These are phyloP conservation scores for Chrysosphaeria jannelii DNA, from an alignment of 2,329 filamentous ascomycete species.

Conservation along the genomic window DNA sequence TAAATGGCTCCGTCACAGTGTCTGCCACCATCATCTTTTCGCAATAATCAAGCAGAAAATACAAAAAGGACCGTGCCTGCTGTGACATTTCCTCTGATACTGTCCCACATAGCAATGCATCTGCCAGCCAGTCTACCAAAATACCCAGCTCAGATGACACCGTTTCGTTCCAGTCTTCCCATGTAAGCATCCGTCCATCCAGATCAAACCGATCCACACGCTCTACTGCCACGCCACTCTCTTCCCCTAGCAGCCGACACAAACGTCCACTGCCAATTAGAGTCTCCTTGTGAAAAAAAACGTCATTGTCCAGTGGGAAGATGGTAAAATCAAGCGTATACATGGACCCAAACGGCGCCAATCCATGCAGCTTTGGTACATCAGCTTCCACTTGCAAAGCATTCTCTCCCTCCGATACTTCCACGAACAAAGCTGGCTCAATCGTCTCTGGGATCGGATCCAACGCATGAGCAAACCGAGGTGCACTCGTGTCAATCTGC, in stretches of 20 bases:
- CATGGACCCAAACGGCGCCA: conserved; percentile 27
- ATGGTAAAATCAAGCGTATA: conserved; percentile 32
- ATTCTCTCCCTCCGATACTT: no score
- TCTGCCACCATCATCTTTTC: no score
- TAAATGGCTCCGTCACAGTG: no score
- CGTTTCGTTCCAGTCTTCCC: conserved; percentile 24
- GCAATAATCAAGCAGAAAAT: no score
- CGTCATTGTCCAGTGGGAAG: conserved; percentile 22
- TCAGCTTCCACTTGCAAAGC: conserved; percentile 3
- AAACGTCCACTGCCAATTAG: conserved; percentile 24
- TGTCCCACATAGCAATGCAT: conserved; percentile 1
- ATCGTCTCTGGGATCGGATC: conserved; percentile 15
- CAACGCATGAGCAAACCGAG: conserved; percentile 20
- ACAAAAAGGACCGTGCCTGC: no score
- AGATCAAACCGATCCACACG: no score
- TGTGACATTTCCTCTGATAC: no score
- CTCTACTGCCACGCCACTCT: no score
- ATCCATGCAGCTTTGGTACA: conserved; percentile 16
- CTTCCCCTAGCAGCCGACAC: conserved; percentile 9
- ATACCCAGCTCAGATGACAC: conserved; percentile 31
- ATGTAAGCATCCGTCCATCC: conserved; percentile 17
- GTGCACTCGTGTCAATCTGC: conserved; percentile 17
- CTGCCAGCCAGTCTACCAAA: conserved; percentile 22
- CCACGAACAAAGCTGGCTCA: conserved; percentile 1
- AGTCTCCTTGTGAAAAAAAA: conserved; percentile 29